These are phyloP conservation scores for Neurospora terricola DNA, from an alignment of 495 filamentous ascomycete genomes.

Conservation along the genomic window DNA sequence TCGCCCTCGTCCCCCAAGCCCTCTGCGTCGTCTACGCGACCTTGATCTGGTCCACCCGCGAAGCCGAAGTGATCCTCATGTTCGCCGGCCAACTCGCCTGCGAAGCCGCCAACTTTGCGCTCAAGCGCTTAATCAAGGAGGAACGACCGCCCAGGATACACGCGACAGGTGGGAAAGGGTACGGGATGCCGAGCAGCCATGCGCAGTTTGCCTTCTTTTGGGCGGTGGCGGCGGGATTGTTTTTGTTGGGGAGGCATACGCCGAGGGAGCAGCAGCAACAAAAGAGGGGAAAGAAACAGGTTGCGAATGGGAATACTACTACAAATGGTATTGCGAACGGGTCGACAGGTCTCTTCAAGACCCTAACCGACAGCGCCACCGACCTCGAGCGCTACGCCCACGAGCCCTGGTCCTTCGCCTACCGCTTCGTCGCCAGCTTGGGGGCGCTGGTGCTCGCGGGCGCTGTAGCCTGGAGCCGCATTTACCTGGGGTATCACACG, in stretches of 20 bases:
- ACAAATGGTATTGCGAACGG: not conserved
- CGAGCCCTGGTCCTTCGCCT: constrained; percentile 44
- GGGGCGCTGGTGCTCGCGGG: constrained; percentile 50
- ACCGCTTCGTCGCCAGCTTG: constrained; percentile 47
- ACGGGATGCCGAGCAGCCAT: constrained; percentile 98
- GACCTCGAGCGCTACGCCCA: constrained; percentile 26
- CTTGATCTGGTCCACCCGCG: constrained; percentile 79
- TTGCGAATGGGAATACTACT: not conserved
- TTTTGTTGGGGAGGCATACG: constrained; percentile 67
- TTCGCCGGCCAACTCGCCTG: constrained; percentile 86
- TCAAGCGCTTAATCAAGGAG: constrained; percentile 88
- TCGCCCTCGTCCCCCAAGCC: constrained; percentile 85
- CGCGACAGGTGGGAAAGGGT: constrained; percentile 69
- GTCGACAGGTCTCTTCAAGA: not conserved
- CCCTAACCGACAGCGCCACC: constrained; percentile 7
- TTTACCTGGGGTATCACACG: constrained; percentile 94
- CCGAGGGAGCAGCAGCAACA: constrained; percentile 26
- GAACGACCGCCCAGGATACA: constrained; percentile 72
- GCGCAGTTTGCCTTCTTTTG: constrained; percentile 92
- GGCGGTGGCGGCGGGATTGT: constrained; percentile 69
- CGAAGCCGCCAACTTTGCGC: constrained; percentile 81
- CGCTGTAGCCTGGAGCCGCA: constrained; percentile 64
- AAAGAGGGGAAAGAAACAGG: not conserved
- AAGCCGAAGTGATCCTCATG: constrained; percentile 83
- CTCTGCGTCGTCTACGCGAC: constrained; percentile 84